phyloP scores from a whole-genome alignment of 352 stramenopile species.

The Globisporangium sylvaticum region DNA sequence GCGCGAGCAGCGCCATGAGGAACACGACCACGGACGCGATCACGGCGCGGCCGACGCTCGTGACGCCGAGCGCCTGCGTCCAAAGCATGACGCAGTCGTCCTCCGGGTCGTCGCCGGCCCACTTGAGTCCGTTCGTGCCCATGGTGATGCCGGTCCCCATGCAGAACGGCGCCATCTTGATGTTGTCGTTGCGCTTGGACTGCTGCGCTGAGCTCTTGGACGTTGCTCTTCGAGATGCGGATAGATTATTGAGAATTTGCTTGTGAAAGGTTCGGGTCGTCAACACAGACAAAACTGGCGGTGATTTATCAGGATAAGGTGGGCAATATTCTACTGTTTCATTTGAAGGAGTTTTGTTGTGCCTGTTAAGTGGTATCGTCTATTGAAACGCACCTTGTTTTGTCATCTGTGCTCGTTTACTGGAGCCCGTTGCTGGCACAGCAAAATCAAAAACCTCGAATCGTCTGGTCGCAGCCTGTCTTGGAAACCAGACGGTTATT shows the following conservation, averaged over 20 bases:
- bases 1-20: conserved; percentile 47
- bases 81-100: conserved; percentile 71
- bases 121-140: conserved; percentile 54
- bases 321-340: not conserved
- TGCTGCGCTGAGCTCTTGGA: no score
- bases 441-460: not conserved
- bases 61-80: conserved; percentile 49
- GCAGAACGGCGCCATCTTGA: conserved; percentile 39
- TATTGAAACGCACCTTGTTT: no score
- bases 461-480: not conserved
- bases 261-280: not conserved
- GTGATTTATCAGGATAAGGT: not conserved
- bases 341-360: not conserved
- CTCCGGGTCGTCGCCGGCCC: conserved; percentile 33
- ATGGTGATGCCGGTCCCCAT: conserved; percentile 59
- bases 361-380: no score
- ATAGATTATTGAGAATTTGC: not conserved
- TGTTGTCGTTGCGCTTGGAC: conserved; percentile 2
- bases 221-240: not conserved
- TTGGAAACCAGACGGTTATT: not conserved
- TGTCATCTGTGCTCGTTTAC: not conserved
- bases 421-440: not conserved
- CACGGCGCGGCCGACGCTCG: conserved; percentile 33
- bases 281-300: not conserved
- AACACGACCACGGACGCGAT: conserved; percentile 48